Evolutionary conservation across 768 basidiomycete genomes (phyloP), one percentile per base, ranked within the genome.

Genomic region (Serendipita sp.): DNA sequence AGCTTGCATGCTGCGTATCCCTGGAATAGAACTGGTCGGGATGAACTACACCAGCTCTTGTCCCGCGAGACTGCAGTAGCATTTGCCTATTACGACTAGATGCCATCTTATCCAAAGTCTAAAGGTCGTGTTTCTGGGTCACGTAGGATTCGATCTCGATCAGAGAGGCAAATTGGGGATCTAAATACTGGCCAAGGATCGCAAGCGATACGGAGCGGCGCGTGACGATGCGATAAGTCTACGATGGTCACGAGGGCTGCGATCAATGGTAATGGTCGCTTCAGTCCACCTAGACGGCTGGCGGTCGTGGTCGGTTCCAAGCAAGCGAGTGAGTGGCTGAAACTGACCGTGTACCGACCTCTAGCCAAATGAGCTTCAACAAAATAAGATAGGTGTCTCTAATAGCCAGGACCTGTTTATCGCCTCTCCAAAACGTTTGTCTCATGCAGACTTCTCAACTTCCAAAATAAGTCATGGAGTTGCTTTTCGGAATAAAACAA

Each of bases 81-180:
- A 60, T 60, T 18, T 60, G 56, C 10, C 56, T 32, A 38, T 60
- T 60, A 38, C 56, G 56, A 60, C 56, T 60, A 3, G 56, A 60
- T 34, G 56, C 56, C 56, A 60, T 60, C 35, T 32, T 37, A 35
- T 8, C 16, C 8, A 24, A 34, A 7, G 18, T 10, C 48, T 16
- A 24, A 53, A 8, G 32, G 48, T 8, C 48, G 48, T 1, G 18
- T 53, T n/a, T 5, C 32, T 10, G 48, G 16, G 16, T 10, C n/a
- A 34, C 48, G 18, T 53, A 13, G 13, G 41, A 13, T 13, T 53
- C n/a, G 32, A 8, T 7, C 8, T 53, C 48, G 48, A 53, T 32
- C 48, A 10, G 48, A 34, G 48, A 16, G 10, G 8, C 7, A 10
- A 53, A 32, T 53, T 32, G 48, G 48, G 16, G 32, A 32, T 53